Conservation (phyloP, 129 eudicot genomes). For the Lactuca saligna region DNA sequence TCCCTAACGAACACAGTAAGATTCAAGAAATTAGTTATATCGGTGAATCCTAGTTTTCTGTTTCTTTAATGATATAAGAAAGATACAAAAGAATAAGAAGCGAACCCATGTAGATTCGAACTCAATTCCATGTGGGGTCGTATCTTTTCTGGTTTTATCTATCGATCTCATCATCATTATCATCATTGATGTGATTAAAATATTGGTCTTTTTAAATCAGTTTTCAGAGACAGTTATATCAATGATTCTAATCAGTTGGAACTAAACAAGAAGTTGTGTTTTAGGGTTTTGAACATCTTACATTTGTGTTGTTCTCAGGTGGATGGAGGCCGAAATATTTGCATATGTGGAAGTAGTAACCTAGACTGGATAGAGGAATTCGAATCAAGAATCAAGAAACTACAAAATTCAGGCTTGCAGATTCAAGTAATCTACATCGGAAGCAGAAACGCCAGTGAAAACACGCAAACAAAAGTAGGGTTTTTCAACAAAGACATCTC, state of each 20-base stretch:
- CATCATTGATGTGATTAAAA: background rate
- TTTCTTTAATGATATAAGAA: background rate
- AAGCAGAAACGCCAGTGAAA: slow-evolving; percentile 44
- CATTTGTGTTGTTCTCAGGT: slow-evolving; percentile 42
- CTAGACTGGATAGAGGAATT: slow-evolving; percentile 65
- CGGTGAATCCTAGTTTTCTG: background rate
- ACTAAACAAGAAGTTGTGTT: background rate
- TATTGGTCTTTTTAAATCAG: no score
- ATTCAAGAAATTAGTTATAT: background rate
- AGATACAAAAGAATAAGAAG: background rate
- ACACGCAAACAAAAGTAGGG: slow-evolving; percentile 29
- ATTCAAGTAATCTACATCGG: slow-evolving; percentile 69
- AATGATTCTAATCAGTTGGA: no score
- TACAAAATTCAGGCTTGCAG: slow-evolving; percentile 41
- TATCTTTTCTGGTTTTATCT: no score
- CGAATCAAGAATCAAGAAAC: slow-evolving; percentile 41
- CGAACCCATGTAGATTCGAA: background rate
- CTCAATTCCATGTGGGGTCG: no score
- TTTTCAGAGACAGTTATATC: no score
- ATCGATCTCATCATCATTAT: background rate
- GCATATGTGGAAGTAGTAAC: slow-evolving; percentile 67
- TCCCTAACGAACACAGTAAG: slow-evolving; percentile 54
- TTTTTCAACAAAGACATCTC: slow-evolving; percentile 39
- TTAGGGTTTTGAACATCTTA: slow-evolving; percentile 12
- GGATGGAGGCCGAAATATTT: slow-evolving; percentile 45